Percentiles rank a stretch among this genome's conserved stretches.
phyloP scores from a whole-genome alignment of 306 rosid genomes.

The Coriaria nepalensis region DNA sequence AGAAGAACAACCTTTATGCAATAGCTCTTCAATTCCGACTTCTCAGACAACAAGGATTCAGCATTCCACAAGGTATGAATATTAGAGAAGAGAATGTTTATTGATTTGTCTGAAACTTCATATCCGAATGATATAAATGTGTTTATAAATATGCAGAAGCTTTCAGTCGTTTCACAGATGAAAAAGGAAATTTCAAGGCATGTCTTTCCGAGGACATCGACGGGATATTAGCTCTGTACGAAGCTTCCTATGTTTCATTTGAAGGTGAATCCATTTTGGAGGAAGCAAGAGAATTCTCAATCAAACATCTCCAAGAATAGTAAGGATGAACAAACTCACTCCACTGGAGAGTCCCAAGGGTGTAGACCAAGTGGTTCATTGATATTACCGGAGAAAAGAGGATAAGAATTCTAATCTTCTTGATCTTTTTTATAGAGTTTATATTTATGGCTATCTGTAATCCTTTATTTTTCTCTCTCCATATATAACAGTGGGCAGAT shows the following conservation, averaged over 20 bases:
- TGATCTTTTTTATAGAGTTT: too few species aligned
- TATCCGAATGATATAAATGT: too few species aligned
- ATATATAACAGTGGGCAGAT: not conserved
- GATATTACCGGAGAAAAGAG: too few species aligned
- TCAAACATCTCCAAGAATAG: not conserved
- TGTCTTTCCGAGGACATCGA: not conserved
- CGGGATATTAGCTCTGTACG: not conserved
- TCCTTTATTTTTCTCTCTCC: not conserved
- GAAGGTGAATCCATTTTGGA: conserved; percentile 3
- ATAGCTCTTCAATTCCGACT: conserved; percentile 22
- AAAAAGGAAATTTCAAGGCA: not conserved
- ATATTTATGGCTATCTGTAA: not conserved
- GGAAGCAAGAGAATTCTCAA: conserved; percentile 12
- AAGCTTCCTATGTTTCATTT: not conserved
- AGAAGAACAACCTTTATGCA: conserved; percentile 5
- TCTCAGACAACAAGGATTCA: conserved; percentile 23
- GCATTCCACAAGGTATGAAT: conserved; percentile 16
- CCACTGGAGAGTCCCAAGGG: not conserved
- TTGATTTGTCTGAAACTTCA: too few species aligned
- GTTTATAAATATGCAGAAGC: not conserved
- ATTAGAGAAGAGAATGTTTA: not conserved
- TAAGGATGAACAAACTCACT: not conserved
- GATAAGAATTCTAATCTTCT: not conserved
- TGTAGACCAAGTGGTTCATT: conserved; percentile 16
- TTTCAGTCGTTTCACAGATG: not conserved